These are phyloP conservation scores for Barbarea vulgaris DNA, from an alignment of 345 rosid species.

Conservation along the genomic window DNA sequence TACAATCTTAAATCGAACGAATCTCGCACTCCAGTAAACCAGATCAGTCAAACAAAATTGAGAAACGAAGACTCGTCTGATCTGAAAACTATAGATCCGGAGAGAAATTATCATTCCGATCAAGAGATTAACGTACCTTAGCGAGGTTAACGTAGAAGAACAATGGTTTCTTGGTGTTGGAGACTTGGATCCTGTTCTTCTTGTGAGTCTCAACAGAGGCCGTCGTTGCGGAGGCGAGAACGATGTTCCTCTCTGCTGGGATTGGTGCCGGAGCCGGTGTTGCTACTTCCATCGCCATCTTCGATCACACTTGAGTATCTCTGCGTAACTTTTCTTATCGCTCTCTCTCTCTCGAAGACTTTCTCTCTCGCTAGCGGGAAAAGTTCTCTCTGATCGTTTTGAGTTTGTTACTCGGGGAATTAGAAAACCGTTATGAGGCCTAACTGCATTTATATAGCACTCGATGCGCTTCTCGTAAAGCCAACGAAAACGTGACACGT, in stretches of 20 bases:
- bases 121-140: constrained; percentile 40
- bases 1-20: background rate
- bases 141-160: constrained; percentile 75
- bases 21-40: background rate
- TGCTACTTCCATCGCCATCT: constrained; percentile 46
- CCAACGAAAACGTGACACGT: constrained; percentile 36
- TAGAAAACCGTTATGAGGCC: constrained; percentile 33
- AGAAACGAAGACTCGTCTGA: background rate
- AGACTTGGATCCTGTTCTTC: constrained; percentile 68
- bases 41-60: background rate
- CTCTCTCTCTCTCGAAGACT: constrained; percentile 24
- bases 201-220: constrained; percentile 44
- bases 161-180: constrained; percentile 68
- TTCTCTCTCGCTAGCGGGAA: constrained; percentile 33
- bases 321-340: constrained; percentile 4
- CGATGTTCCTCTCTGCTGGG: constrained; percentile 34
- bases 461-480: background rate
- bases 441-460: constrained; percentile 40
- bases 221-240: constrained; percentile 12
- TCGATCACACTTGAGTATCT: constrained; percentile 21
- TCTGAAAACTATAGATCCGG: constrained; percentile 17
- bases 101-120: background rate
- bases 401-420: constrained; percentile 15
- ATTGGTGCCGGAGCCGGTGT: constrained; percentile 44
- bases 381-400: constrained; percentile 21